Evolutionary conservation across 352 stramenopile species (phyloP), one percentile per base, ranked within the genome.

Genomic region (Thraustochytrium striatum): DNA sequence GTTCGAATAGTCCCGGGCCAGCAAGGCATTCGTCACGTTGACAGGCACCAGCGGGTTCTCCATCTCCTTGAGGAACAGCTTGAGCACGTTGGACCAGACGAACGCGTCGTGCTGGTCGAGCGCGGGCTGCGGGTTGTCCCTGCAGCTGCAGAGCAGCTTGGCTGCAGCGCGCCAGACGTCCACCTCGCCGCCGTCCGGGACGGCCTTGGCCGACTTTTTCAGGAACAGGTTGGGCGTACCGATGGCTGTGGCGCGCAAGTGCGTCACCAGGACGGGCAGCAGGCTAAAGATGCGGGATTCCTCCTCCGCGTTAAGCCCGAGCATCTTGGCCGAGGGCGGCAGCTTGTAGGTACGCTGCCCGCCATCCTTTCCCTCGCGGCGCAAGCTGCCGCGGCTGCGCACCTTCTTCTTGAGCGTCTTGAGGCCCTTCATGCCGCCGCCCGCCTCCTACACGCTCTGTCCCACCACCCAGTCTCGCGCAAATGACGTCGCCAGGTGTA

Each of bases 31-130:
- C 13, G 7, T 44, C 13, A 75, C 28, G 44, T 75, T 36, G 16
- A 25, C 5, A 2, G 65, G 65, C 13, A 75, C 65, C 1, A 75
- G 52, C 16, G 65, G 39, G 9, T 41, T 41, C 13, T 65, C 65
- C 65, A 75, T 75, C 44, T 75, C 65, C 50, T 70, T 75, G 0
- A 75, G 52, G 25, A 75, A 70, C 3, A 75, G 38, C 30, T 75
- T 75, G 8, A 70, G 2, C 2, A 75, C 65, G 33, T 75, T 75
- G 44, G 65, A 36, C 65, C 65, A 75, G 8, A 75, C 39, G 52
- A 65, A 41, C 19, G 38, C 65, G 25, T 75, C 44, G 52, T 50
- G 36, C 21, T 39, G 3, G 3, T 16, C 3, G 3, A 75, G 44
- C 28, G 65, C 65, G 3, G 38, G 5, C 25, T 61, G 39, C 16